Conservation (phyloP, 192 early-diverging fungal species). For the Dispira parvispora region DNA sequence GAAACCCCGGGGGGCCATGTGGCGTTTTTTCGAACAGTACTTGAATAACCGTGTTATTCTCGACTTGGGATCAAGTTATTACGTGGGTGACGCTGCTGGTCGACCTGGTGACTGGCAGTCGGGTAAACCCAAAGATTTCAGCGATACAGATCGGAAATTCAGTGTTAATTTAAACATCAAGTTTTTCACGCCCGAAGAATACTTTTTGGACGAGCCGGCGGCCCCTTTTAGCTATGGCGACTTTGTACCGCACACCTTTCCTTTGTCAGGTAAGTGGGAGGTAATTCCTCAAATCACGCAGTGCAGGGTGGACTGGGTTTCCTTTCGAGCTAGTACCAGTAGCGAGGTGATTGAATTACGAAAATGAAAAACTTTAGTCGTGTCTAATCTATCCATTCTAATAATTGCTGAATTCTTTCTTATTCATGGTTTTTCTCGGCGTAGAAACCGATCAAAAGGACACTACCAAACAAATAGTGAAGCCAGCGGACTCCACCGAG, state of each 20-base stretch:
- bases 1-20: slow-evolving; percentile 28
- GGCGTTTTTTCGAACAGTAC: slow-evolving; percentile 12
- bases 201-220: slow-evolving; percentile 34
- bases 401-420: no score
- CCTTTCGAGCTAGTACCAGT: no score
- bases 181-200: slow-evolving; percentile 74
- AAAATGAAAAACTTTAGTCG: no score
- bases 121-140: slow-evolving; percentile 47
- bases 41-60: slow-evolving; percentile 14
- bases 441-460: no score
- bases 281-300: no score
- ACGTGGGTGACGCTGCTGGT: slow-evolving; percentile 91
- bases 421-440: no score
- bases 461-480: no score
- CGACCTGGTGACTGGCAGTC: slow-evolving; percentile 42
- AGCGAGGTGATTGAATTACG: no score
- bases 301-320: no score
- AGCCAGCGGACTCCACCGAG: not conserved
- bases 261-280: not conserved
- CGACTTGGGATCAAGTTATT: slow-evolving; percentile 50
- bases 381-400: no score
- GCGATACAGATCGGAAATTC: slow-evolving; percentile 76
- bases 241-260: not conserved
- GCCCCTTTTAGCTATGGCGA: not conserved
- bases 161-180: slow-evolving; percentile 50